Conservation (phyloP, 169 alveolate species). For the Plasmodium knowlesi region DNA sequence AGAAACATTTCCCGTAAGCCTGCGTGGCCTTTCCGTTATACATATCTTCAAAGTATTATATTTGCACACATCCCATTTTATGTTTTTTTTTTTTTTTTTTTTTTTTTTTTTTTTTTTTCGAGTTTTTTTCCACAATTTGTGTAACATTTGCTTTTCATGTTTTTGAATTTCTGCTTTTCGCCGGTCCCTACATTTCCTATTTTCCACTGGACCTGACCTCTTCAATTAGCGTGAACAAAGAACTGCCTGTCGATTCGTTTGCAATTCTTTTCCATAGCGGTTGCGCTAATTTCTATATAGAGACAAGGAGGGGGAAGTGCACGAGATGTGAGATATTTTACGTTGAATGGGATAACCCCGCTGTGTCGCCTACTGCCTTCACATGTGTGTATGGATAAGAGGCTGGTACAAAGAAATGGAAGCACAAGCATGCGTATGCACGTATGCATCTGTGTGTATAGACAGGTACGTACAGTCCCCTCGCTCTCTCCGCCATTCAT, state of each 20-base stretch:
- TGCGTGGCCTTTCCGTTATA: background rate
- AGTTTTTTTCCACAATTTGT: background rate
- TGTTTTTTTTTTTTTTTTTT: background rate
- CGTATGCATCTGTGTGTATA: background rate
- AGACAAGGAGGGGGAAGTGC: background rate
- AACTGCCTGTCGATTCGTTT: background rate
- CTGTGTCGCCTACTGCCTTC: background rate
- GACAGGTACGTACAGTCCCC: background rate
- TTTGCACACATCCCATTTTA: background rate
- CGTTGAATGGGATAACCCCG: constrained; percentile 7
- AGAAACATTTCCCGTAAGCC: background rate
- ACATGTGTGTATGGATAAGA: constrained; percentile 3
- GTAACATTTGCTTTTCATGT: background rate
- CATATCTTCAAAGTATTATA: background rate
- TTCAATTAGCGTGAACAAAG: background rate
- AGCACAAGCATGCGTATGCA: background rate
- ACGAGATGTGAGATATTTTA: background rate
- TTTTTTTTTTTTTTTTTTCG: background rate
- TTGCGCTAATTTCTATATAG: background rate
- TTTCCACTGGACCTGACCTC: background rate
- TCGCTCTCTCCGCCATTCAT: background rate
- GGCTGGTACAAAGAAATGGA: background rate
- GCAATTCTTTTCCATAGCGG: background rate
- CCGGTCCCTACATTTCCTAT: background rate
- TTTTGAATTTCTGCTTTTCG: background rate